Evolutionary conservation across 169 alveolate species (phyloP).

Genomic region (Eimeria falciformis): DNA sequence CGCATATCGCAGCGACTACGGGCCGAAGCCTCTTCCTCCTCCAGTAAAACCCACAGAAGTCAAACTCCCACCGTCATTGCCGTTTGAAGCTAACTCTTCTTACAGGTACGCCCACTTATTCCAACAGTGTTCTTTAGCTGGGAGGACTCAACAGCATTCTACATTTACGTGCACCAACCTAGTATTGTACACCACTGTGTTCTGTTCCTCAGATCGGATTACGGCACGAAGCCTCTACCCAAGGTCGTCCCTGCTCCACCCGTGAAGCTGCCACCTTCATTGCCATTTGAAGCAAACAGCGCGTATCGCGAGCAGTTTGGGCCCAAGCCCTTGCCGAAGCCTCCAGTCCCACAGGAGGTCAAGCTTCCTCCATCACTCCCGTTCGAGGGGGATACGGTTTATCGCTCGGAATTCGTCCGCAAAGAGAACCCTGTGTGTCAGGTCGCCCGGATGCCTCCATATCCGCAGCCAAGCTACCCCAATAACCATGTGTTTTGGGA

Average conservation of each 20-base stretch:
- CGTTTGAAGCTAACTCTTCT: slow-evolving; percentile 80
- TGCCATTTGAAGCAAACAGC: slow-evolving; percentile 83
- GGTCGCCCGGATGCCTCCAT: slow-evolving; percentile 61
- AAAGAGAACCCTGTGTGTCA: slow-evolving; percentile 67
- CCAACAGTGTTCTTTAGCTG: too few species aligned
- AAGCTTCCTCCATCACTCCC: slow-evolving; percentile 79
- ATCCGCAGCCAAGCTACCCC: slow-evolving; percentile 68
- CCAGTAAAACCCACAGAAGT: slow-evolving; percentile 64
- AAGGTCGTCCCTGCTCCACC: slow-evolving; percentile 75
- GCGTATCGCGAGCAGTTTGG: slow-evolving; percentile 80
- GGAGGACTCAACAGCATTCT: too few species aligned
- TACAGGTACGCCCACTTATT: slow-evolving; percentile 51
- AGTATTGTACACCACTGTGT: too few species aligned
- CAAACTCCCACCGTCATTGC: slow-evolving; percentile 78
- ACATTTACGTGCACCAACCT: too few species aligned
- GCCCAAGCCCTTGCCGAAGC: slow-evolving; percentile 81
- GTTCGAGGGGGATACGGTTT: slow-evolving; percentile 79
- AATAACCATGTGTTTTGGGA: slow-evolving; percentile 76
- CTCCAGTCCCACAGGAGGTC: slow-evolving; percentile 67
- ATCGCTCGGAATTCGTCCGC: slow-evolving; percentile 73
- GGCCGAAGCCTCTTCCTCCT: slow-evolving; percentile 75
- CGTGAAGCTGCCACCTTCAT: slow-evolving; percentile 65
- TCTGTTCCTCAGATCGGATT: slow-evolving; percentile 79
- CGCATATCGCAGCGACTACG: slow-evolving; percentile 78
- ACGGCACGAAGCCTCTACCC: slow-evolving; percentile 84